A percentile compares a stretch with the other conserved stretches of the same genome.
phyloP scores from a whole-genome alignment of 129 eudicot species.

The carrot (Daucus carota) region DH1_v3.0 NC_030385.2:41239501-41240000 shows the following conservation, averaged over 20 bases:
- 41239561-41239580: background rate
- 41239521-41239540: background rate
- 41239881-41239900: constrained; percentile 57
- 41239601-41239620: constrained; percentile 21
- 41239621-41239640: constrained; percentile 25
- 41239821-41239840: constrained; percentile 70
- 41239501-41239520: background rate
- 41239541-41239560: background rate
- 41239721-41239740: constrained; percentile 81
- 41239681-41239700: constrained; percentile 72
- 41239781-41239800: constrained; percentile 71
- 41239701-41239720: constrained; percentile 60
- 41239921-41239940: constrained; percentile 65
- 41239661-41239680: constrained; percentile 41
- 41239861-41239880: constrained; percentile 47
- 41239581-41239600: constrained; percentile 18
- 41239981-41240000: constrained; percentile 76
- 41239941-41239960: constrained; percentile 90
- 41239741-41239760: constrained; percentile 76
- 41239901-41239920: constrained; percentile 59
- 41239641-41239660: constrained; percentile 36
- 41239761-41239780: constrained; percentile 72
- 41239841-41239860: constrained; percentile 71
- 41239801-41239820: constrained; percentile 64
- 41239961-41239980: constrained; percentile 50